Evolutionary conservation across 2,329 filamentous ascomycete genomes (phyloP).

Genomic region (Tolypocladium nubicola): DNA sequence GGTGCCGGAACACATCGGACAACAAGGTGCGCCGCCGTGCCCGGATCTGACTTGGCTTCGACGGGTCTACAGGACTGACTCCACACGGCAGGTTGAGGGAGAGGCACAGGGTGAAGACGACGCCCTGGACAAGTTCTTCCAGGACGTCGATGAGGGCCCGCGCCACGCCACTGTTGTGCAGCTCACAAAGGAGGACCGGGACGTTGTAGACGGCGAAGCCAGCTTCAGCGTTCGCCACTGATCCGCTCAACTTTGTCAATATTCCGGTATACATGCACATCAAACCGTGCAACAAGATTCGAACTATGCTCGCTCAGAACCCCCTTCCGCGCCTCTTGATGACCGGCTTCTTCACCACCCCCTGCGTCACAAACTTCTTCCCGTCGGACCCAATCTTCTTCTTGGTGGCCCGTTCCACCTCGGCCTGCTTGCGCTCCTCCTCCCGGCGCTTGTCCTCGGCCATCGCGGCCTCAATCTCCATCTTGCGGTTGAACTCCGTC

Average conservation of each 20-base stretch:
- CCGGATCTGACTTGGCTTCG: too few relatives aligned
- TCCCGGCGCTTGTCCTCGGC: constrained; percentile 68
- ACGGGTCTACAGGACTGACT: background rate
- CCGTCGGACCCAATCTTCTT: constrained; percentile 24
- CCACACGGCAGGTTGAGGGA: constrained; percentile 62
- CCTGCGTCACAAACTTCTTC: constrained; percentile 52
- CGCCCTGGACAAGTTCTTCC: constrained; percentile 57
- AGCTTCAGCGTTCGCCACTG: constrained; percentile 47
- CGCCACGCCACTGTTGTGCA: constrained; percentile 60
- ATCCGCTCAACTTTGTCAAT: constrained; percentile 3
- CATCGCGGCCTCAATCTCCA: constrained; percentile 92
- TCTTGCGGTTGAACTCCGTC: constrained; percentile 81
- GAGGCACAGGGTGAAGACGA: constrained; percentile 71
- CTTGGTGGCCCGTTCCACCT: constrained; percentile 31
- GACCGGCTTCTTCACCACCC: constrained; percentile 51
- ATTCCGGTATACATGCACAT: background rate
- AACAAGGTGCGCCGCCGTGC: constrained; percentile 26
- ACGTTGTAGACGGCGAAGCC: constrained; percentile 55
- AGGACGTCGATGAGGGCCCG: constrained; percentile 67
- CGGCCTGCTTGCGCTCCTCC: constrained; percentile 42
- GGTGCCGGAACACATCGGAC: constrained; percentile 49
- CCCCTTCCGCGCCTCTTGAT: constrained; percentile 45
- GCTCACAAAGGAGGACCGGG: constrained; percentile 59
- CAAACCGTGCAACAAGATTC: background rate
- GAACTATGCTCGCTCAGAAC: constrained; percentile 22